A percentile compares a stretch with the other conserved stretches of the same genome.
Conservation (phyloP, 805 yeast genomes). For the Kodamaea hsintzibuensis region DNA sequence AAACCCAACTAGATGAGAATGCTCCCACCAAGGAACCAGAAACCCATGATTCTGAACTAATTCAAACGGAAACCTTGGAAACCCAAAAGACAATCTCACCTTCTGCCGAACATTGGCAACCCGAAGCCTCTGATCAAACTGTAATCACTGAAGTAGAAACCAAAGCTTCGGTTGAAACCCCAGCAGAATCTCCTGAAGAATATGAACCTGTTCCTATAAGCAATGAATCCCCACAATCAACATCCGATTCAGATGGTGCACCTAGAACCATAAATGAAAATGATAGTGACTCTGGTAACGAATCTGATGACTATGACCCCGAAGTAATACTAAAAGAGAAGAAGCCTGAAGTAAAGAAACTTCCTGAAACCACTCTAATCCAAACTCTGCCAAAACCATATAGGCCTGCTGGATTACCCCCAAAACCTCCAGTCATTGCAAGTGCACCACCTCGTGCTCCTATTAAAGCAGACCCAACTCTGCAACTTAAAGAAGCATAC, state of each 20-base stretch:
- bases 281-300: slow-evolving; percentile 1
- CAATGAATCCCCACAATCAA: not conserved
- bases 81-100: not conserved
- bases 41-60: not conserved
- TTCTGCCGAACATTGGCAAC: not conserved
- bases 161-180: not conserved
- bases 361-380: not conserved
- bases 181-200: not conserved
- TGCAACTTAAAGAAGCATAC: slow-evolving; percentile 32
- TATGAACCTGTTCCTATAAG: not conserved
- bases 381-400: slow-evolving; percentile 7
- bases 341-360: not conserved
- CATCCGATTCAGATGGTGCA: not conserved
- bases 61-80: not conserved
- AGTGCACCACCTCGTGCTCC: not conserved
- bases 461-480: slow-evolving; percentile 12
- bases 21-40: not conserved
- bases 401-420: slow-evolving; percentile 26
- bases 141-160: not conserved
- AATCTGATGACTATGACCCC: slow-evolving; percentile 17
- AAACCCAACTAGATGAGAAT: not conserved
- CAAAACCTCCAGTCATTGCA: slow-evolving; percentile 26
- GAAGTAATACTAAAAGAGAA: slow-evolving; percentile 7
- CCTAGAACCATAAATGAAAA: not conserved
- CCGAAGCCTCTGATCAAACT: not conserved